Conservation (phyloP, 75 land plant species). For the Selaginella tamariscina region DNA sequence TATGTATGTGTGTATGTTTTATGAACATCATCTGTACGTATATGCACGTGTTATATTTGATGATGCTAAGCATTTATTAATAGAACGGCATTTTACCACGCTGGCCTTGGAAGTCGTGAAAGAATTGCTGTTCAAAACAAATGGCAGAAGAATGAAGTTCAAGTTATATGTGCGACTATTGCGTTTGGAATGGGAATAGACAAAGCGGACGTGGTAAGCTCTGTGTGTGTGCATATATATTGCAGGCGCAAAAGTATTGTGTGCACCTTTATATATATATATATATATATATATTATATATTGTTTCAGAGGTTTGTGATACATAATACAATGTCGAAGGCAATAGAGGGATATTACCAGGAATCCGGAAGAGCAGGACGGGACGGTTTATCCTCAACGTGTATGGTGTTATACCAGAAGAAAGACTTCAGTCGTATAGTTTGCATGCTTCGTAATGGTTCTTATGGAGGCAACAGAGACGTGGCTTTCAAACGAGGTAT, state of each 20-base stretch:
- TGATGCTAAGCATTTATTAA: too few relatives aligned
- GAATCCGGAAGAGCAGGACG: conserved; percentile 93
- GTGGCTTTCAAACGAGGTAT: conserved; percentile 45
- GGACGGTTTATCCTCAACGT: conserved; percentile 51
- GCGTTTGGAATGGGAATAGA: conserved; percentile 97
- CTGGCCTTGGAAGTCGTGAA: conserved; percentile 46
- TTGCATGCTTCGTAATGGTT: conserved; percentile 57
- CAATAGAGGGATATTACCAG: conserved; percentile 89
- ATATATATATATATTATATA: background rate
- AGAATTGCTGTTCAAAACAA: conserved; percentile 54
- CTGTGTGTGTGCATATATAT: too few relatives aligned
- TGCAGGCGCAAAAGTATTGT: too few relatives aligned
- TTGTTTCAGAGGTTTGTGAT: conserved; percentile 62
- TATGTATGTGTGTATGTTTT: too few relatives aligned
- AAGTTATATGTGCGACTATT: conserved; percentile 76
- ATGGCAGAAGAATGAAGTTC: conserved; percentile 57
- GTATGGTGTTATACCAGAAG: conserved; percentile 63
- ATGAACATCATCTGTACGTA: too few relatives aligned
- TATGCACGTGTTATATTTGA: too few relatives aligned
- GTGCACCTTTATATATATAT: background rate
- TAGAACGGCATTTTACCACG: conserved; percentile 67
- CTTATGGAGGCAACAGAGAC: conserved; percentile 30
- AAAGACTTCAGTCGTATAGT: conserved; percentile 86
- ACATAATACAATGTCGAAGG: conserved; percentile 77
- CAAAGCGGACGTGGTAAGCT: conserved; percentile 84